Evolutionary conservation across 768 basidiomycete genomes (phyloP).

Genomic region (Serendipita sp.): DNA sequence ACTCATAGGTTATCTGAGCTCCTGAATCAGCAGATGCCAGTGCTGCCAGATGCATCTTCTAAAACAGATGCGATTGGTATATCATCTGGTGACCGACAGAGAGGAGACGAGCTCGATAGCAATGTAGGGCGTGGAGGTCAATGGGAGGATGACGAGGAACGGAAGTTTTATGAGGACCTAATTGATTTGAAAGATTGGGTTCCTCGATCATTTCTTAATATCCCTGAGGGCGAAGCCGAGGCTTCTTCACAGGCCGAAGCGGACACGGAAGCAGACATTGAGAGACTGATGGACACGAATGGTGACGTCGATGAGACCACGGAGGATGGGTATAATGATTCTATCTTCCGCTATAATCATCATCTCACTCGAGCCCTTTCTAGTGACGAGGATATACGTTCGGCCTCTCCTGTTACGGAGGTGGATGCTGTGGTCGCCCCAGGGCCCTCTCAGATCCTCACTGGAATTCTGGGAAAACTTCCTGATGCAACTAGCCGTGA

Average conservation of each 20-base stretch:
- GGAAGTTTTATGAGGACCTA: slow-evolving; percentile 83
- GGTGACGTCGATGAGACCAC: slow-evolving; percentile 2
- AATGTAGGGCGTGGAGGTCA: slow-evolving; percentile 47
- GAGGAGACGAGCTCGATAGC: slow-evolving; percentile 40
- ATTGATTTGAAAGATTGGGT: slow-evolving; percentile 86
- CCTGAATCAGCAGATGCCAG: slow-evolving; percentile 67
- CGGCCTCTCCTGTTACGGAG: slow-evolving; percentile 32
- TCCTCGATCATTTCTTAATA: slow-evolving; percentile 57
- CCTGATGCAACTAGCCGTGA: slow-evolving; percentile 88
- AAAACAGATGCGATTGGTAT: slow-evolving; percentile 73
- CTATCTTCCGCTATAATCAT: slow-evolving; percentile 26
- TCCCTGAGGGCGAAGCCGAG: slow-evolving; percentile 18
- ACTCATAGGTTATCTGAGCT: slow-evolving; percentile 67
- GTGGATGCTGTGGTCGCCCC: slow-evolving; percentile 47
- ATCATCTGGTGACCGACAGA: slow-evolving; percentile 32
- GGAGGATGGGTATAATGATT: slow-evolving; percentile 8
- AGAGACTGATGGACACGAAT: slow-evolving; percentile 4
- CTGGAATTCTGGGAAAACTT: slow-evolving; percentile 74
- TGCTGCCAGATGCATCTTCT: slow-evolving; percentile 67
- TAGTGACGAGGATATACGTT: slow-evolving; percentile 16
- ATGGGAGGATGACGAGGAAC: slow-evolving; percentile 98
- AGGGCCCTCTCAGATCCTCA: slow-evolving; percentile 86
- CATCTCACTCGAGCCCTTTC: slow-evolving; percentile 15
- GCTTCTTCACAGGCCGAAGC: slow-evolving; percentile 15
- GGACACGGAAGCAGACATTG: slow-evolving; percentile 18